These are phyloP conservation scores for Aspergillus proliferans DNA, from an alignment of 2,329 filamentous ascomycete genomes.

Conservation along the genomic window DNA sequence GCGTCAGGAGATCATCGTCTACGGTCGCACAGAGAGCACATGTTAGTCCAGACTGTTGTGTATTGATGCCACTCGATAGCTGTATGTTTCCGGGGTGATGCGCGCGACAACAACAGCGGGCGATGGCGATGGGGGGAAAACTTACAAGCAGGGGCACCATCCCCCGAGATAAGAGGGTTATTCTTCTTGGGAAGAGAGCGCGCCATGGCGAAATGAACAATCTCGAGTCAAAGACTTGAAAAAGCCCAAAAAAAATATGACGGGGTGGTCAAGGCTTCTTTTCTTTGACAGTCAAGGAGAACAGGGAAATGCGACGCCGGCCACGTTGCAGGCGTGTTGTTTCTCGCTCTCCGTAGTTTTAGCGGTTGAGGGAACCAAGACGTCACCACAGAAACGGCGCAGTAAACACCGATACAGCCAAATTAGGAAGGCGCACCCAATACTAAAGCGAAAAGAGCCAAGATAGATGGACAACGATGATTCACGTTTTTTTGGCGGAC, in stretches of 20 bases:
- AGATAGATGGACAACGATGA: too few relatives aligned
- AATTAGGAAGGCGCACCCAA: background rate
- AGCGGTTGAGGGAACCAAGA: conserved; percentile 6
- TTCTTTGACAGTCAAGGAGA: background rate
- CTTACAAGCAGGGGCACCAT: conserved; percentile 42
- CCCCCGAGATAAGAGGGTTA: conserved; percentile 42
- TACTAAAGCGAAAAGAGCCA: background rate
- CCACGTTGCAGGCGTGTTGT: conserved; percentile 42
- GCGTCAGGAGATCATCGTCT: conserved; percentile 71
- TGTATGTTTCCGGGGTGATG: conserved; percentile 1
- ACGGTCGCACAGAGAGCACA: conserved; percentile 4
- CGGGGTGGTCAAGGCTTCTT: conserved; percentile 5
- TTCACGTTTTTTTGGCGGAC: background rate
- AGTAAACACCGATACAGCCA: background rate
- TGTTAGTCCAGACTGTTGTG: background rate
- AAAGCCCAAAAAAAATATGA: conserved; percentile 6
- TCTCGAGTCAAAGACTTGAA: conserved; percentile 3
- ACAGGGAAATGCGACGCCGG: conserved; percentile 21
- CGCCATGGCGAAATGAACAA: conserved; percentile 26
- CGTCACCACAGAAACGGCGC: conserved; percentile 13
- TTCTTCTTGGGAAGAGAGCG: conserved; percentile 41
- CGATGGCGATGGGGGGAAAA: conserved; percentile 12
- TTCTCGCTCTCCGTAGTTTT: conserved; percentile 4
- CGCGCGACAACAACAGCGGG: conserved; percentile 5
- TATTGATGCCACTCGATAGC: background rate